Conservation (phyloP, 2,329 filamentous ascomycete species). For the Fusarium sterilihyphosum region DNA sequence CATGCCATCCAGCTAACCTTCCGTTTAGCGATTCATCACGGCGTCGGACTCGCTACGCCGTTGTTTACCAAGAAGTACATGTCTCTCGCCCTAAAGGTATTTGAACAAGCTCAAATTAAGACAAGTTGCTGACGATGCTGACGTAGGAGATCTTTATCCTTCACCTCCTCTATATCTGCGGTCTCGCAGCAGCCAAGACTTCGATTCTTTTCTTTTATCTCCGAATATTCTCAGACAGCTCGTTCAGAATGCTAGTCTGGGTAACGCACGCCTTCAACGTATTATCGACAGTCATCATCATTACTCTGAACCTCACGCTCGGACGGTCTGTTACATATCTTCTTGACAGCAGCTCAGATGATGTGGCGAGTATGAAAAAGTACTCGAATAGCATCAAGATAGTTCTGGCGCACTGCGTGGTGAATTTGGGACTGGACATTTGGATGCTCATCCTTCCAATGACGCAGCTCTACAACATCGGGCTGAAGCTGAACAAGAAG, state of each 20-base stretch:
- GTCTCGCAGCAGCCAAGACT: neutral
- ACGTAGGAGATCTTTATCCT: neutral
- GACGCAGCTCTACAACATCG: conserved; percentile 8
- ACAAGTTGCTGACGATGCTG: neutral
- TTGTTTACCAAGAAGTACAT: neutral
- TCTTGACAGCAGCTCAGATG: too few relatives aligned
- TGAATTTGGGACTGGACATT: neutral
- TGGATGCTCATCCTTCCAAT: conserved; percentile 25
- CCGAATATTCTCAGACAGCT: too few relatives aligned
- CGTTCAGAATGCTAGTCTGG: too few relatives aligned
- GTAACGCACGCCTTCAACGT: too few relatives aligned
- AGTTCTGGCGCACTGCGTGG: neutral
- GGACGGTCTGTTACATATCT: too few relatives aligned
- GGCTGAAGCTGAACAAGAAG: neutral
- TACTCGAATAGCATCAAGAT: neutral
- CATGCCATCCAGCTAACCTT: too few relatives aligned
- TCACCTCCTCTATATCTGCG: too few relatives aligned
- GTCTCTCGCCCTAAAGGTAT: neutral
- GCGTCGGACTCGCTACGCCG: neutral
- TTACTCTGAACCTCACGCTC: too few relatives aligned
- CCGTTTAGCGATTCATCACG: too few relatives aligned
- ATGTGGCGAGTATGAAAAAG: fast-evolving
- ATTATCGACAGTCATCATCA: too few relatives aligned
- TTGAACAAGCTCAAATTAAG: too few relatives aligned
- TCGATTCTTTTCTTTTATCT: conserved; percentile 14